Base-by-base conservation (phyloP, 495 filamentous ascomycete genomes). In the Hypomontagnella monticulosa region DNA sequence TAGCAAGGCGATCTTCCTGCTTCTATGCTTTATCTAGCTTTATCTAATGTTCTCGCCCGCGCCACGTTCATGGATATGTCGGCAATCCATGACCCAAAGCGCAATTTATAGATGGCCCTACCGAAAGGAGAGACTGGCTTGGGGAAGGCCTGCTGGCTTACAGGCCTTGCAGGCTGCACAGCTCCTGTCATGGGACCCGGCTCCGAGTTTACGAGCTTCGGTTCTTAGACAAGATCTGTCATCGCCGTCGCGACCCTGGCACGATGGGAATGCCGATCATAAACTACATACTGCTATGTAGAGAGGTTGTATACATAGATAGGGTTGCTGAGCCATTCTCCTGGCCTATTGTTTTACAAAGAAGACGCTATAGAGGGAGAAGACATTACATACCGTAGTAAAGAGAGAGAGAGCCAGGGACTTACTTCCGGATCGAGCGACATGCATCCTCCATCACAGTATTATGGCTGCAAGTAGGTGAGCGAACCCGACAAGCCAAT, bases 181-280 rank as follows among this genome's bases (percentile, higher is more conserved):
- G 62, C 40, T 59, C 52, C 53, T 57, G 49, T 58, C 67, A 66
- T 69, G 56, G 53, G 62, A 44, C 55, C 64, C 52, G 38, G 57
- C 46, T 48, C 57, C 47, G 55, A 61, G 47, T 57, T 62, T 66
- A 55, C 47, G 61, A 66, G 52, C 40, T 62, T 70, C 52, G 52
- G 57, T 66, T 66, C 62, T 58, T 36, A 61, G 66, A 66, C 66
- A 61, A 65, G 61, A 69, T 69, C 66, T 66, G 66, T 69, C 61
- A 61, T 62, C 51, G 61, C 57, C 61, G 66, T 69, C 61, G 66
- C 58, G 46, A 65, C 57, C 61, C 53, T 56, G 40, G 57, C 52
- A 61, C 57, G 47, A 58, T 46, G 48, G 61, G 32, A 61, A 37
- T 57, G 67, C 37, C 57, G 67, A 61, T 70, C 67, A 49, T 53